Conservation (phyloP, 202 grass and related monocot species). For the Carex arenaria region DNA sequence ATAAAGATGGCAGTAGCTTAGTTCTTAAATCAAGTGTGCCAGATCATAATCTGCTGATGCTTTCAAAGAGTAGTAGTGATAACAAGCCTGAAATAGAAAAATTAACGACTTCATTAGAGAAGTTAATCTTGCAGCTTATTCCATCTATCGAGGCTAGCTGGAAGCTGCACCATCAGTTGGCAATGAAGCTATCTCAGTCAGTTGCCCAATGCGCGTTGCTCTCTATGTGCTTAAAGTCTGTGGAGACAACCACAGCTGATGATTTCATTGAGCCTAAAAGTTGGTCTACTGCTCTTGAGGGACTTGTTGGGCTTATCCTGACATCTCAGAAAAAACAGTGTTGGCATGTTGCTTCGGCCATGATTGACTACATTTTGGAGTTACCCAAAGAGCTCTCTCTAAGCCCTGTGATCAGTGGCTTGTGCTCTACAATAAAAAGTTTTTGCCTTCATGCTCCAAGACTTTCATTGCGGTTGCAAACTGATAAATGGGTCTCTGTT, state of each 20-base stretch:
- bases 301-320: constrained; percentile 44
- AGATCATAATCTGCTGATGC: not conserved
- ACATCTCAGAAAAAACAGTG: constrained; percentile 67
- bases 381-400: constrained; percentile 48
- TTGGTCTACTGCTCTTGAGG: constrained; percentile 67
- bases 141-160: constrained; percentile 27
- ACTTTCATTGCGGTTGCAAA: constrained; percentile 81
- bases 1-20: not conserved
- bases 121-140: constrained; percentile 25
- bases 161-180: constrained; percentile 24
- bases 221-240: constrained; percentile 41
- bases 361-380: constrained; percentile 71
- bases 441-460: constrained; percentile 77
- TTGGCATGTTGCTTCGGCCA: constrained; percentile 72
- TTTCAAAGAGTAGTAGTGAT: constrained; percentile 10
- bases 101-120: constrained; percentile 11
- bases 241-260: constrained; percentile 26
- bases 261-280: constrained; percentile 36
- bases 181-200: constrained; percentile 17
- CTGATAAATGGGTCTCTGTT: constrained; percentile 74
- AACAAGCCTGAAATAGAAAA: constrained; percentile 17
- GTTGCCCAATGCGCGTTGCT: constrained; percentile 15
- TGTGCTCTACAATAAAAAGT: constrained; percentile 49
- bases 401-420: constrained; percentile 34
- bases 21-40: not conserved